Base-by-base conservation (phyloP, 352 stramenopile species). In the Thalassiosira oceanica region DNA sequence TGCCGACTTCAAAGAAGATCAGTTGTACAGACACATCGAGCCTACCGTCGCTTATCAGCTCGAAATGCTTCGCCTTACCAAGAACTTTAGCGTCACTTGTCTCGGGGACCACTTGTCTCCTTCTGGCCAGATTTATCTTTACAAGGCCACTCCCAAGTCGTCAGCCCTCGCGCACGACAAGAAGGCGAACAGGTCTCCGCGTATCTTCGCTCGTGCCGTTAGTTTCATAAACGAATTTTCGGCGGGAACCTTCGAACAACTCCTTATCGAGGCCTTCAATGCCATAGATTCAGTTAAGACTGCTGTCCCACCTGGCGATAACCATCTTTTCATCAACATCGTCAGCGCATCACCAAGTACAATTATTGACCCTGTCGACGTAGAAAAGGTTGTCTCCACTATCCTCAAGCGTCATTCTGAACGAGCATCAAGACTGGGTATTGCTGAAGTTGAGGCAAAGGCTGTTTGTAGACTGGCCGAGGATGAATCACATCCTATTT, bases 301-400 rank as follows among this genome's bases (percentile, higher is more conserved):
- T 26, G 39, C 36, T 46, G 56, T 63, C 27, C 54, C 57, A 41
- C 45, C 53, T 13, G 62, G 50, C 41, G 97, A 99, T 83, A 99
- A 99, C 82, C 96, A 99, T 86, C 90, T 99, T 20, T 99, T 98
- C 76, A 87, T 99, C 35, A 99, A 99, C 83, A 92, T 99, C 29
- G 86, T 99, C 29, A 93, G 94, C 6, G 91, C 96, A 1, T 93
- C 94, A 5, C 82, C 86, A 51, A 85, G 64, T 31, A 79, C 74
- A 35, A 76, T 92, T 11, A 89, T 98, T 31, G 91, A 98, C 69
- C 94, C 96, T 46, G 92, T 97, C 44, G 95, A 97, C 72, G 90
- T 99, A 4, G 96, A 98, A 78, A 88, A 93, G 50, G 92, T 98
- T 61, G 97, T 99, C 44, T 78, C 83, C 8, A 84, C 77, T 11